Conservation (phyloP, 768 basidiomycete genomes). For the Kwoniella heveanensis region DNA sequence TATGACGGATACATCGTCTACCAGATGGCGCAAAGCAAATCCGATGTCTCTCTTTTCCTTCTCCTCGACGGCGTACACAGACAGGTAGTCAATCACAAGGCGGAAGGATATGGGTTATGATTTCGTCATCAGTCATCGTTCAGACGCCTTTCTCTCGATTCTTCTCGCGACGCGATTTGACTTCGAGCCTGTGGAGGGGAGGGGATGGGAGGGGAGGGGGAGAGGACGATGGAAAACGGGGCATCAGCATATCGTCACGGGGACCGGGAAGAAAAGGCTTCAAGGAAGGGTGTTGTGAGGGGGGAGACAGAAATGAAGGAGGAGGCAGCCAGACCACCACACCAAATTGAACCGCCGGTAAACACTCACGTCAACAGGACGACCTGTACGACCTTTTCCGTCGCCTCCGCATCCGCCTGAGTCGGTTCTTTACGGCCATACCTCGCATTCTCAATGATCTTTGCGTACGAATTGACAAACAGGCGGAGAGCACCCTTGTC, state of each 20-base stretch:
- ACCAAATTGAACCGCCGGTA: no score
- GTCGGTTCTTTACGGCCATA: slow-evolving; percentile 48
- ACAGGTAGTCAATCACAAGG: no score
- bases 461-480: slow-evolving; percentile 40
- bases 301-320: no score
- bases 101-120: no score
- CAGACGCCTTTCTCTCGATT: slow-evolving; percentile 5
- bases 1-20: no score
- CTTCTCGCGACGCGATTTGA: slow-evolving; percentile 23
- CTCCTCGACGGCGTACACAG: no score
- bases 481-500: slow-evolving; percentile 37
- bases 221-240: background rate
- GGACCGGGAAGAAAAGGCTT: no score
- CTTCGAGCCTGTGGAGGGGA: slow-evolving; percentile 16
- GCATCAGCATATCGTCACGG: background rate
- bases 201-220: background rate
- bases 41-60: no score
- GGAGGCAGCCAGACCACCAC: no score
- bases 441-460: slow-evolving; percentile 42
- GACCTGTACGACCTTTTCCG: slow-evolving; percentile 48
- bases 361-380: slow-evolving; percentile 47
- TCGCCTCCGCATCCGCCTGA: slow-evolving; percentile 47
- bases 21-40: no score
- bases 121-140: no score
- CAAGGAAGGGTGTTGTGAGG: no score